phyloP scores from a whole-genome alignment of 1,284 basidiomycete genomes.

The Pseudozyma sp. region DNA sequence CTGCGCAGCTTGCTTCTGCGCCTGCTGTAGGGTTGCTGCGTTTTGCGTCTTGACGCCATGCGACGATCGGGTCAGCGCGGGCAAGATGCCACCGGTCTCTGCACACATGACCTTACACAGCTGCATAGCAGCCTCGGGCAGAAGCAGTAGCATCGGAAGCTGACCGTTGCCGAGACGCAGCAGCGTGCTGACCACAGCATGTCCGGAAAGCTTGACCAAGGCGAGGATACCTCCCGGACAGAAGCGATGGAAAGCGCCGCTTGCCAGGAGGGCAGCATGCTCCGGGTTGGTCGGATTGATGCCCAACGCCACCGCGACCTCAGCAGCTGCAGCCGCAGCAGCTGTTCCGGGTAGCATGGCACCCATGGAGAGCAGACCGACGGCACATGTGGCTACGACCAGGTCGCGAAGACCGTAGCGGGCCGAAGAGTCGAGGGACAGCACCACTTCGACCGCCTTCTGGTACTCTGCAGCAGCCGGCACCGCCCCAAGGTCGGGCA shows the following conservation, averaged over 20 bases:
- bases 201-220: conserved; percentile 57
- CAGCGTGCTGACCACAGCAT: conserved; percentile 47
- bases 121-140: conserved; percentile 54
- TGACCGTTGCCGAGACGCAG: conserved; percentile 58
- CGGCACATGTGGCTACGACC: conserved; percentile 60
- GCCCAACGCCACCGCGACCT: conserved; percentile 55
- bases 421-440: conserved; percentile 46
- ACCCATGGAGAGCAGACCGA: conserved; percentile 59
- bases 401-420: conserved; percentile 58
- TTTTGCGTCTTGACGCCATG: conserved; percentile 10
- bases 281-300: conserved; percentile 50
- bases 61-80: conserved; percentile 35
- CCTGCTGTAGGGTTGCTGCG: conserved; percentile 46
- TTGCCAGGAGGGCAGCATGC: conserved; percentile 39
- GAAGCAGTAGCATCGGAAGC: conserved; percentile 58
- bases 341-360: conserved; percentile 53
- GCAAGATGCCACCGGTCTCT: conserved; percentile 52
- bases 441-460: conserved; percentile 67
- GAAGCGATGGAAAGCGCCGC: conserved; percentile 51
- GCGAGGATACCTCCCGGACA: conserved; percentile 59
- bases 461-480: conserved; percentile 69
- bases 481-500: conserved; percentile 50
- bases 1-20: conserved; percentile 67
- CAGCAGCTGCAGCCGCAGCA: conserved; percentile 42
- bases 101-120: conserved; percentile 56